Conservation (phyloP, 2,329 filamentous ascomycete genomes). For the Exutisphaerella laricina region DNA sequence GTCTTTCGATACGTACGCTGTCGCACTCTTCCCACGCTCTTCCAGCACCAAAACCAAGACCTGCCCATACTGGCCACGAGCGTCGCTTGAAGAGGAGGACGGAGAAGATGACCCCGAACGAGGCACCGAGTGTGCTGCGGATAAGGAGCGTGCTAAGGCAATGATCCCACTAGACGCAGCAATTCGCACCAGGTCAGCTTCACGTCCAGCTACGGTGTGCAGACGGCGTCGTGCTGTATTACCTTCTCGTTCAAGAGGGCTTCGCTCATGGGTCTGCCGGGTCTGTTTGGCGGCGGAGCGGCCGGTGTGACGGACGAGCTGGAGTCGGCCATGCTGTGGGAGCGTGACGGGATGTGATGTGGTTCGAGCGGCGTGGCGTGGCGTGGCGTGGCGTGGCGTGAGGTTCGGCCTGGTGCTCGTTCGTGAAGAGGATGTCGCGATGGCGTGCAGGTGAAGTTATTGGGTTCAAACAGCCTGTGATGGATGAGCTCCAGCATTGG, state of each 20-base stretch:
- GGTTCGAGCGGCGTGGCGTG: no score
- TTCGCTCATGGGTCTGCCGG: conserved; percentile 82
- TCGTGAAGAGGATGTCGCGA: no score
- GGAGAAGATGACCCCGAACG: conserved; percentile 97
- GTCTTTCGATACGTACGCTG: conserved; percentile 44
- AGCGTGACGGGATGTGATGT: conserved; percentile 11
- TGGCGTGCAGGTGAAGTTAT: no score
- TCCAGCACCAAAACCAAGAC: conserved; percentile 89
- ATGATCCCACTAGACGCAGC: conserved; percentile 87
- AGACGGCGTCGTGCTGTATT: no score
- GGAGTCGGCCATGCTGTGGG: conserved; percentile 52
- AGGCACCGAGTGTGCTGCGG: conserved; percentile 90
- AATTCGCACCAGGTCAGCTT: conserved; percentile 25
- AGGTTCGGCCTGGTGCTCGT: no score
- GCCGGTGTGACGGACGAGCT: conserved; percentile 49
- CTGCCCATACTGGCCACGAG: conserved; percentile 95
- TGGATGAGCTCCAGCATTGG: no score
- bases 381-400: no score
- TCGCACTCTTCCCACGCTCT: conserved; percentile 99
- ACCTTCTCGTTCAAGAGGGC: conserved; percentile 99
- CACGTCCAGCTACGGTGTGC: no score
- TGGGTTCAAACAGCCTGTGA: no score
- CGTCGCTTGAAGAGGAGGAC: conserved; percentile 97
- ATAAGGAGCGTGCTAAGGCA: conserved; percentile 97
- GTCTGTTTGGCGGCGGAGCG: conserved; percentile 59